A percentile compares a stretch with the other conserved stretches of the same genome.
These are phyloP conservation scores for Populus trichocarpa DNA, from an alignment of 441 rosid genomes.

Conservation along the genomic window DNA sequence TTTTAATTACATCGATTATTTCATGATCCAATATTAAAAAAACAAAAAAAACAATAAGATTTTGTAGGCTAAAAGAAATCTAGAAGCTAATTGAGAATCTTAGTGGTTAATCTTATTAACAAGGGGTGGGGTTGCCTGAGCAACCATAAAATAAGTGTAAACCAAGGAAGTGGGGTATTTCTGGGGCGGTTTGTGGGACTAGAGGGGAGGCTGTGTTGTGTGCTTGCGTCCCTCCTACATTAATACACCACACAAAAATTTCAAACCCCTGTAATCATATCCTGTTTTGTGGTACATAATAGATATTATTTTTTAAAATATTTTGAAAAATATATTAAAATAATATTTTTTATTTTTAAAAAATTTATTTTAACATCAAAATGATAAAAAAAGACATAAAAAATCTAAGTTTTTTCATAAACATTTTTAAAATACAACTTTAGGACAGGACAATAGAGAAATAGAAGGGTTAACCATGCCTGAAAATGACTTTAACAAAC, in stretches of 20 bases:
- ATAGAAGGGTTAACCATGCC: slow-evolving; percentile 13
- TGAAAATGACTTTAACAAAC: slow-evolving; percentile 24
- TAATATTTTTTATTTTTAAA: too few relatives aligned
- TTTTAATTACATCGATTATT: too few relatives aligned
- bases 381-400: too few relatives aligned
- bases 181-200: slow-evolving; percentile 58
- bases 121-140: slow-evolving; percentile 24
- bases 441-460: not conserved
- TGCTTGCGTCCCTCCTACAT: slow-evolving; percentile 19
- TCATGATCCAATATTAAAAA: not conserved
- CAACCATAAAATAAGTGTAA: slow-evolving; percentile 26
- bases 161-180: slow-evolving; percentile 27
- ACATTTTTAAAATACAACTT: not conserved
- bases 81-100: not conserved
- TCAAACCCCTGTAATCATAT: slow-evolving; percentile 10
- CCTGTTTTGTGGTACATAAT: not conserved
- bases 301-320: too few relatives aligned
- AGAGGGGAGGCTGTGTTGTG: slow-evolving; percentile 10
- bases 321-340: too few relatives aligned
- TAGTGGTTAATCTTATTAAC: not conserved
- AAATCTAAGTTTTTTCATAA: too few relatives aligned
- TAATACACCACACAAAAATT: slow-evolving; percentile 3
- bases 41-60: not conserved
- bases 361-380: too few relatives aligned
- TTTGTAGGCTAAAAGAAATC: not conserved